Conservation (phyloP, 2,329 filamentous ascomycete species). For the Escovopsis sp. region DNA sequence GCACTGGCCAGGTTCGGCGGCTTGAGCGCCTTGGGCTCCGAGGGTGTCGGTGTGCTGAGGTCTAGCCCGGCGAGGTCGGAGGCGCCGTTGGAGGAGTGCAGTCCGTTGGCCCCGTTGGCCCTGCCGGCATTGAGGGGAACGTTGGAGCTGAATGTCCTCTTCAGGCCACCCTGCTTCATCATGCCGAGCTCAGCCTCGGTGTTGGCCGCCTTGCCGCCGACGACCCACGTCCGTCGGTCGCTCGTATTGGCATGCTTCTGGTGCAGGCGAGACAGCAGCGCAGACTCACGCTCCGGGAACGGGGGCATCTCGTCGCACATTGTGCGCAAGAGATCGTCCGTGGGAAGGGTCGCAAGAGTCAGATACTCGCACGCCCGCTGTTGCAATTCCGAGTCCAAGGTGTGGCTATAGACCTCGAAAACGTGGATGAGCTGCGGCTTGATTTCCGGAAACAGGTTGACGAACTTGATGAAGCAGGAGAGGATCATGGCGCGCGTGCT, state of each 20-base stretch:
- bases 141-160: constrained; percentile 64
- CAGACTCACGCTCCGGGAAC: constrained; percentile 87
- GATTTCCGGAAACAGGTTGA: constrained; percentile 97
- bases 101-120: constrained; percentile 31
- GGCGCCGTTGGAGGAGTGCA: constrained; percentile 31
- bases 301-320: constrained; percentile 98
- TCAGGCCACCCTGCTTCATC: constrained; percentile 66
- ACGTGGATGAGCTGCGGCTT: constrained; percentile 86
- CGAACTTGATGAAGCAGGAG: constrained; percentile 92
- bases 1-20: constrained; percentile 80
- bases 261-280: constrained; percentile 78
- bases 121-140: constrained; percentile 31
- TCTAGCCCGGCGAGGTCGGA: constrained; percentile 72
- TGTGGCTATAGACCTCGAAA: constrained; percentile 86
- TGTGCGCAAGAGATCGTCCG: constrained; percentile 81
- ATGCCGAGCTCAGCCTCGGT: constrained; percentile 67
- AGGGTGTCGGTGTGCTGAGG: constrained; percentile 45
- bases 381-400: constrained; percentile 86
- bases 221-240: constrained; percentile 92
- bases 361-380: constrained; percentile 94
- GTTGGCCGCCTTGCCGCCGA: constrained; percentile 94
- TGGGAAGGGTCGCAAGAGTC: constrained; percentile 66
- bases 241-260: constrained; percentile 87
- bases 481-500: constrained; percentile 86
- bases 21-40: constrained; percentile 43